Percentiles rank a stretch among this genome's conserved stretches.
Conservation (phyloP, 2,329 filamentous ascomycete genomes). For the Corniculantispora saksenae region DNA sequence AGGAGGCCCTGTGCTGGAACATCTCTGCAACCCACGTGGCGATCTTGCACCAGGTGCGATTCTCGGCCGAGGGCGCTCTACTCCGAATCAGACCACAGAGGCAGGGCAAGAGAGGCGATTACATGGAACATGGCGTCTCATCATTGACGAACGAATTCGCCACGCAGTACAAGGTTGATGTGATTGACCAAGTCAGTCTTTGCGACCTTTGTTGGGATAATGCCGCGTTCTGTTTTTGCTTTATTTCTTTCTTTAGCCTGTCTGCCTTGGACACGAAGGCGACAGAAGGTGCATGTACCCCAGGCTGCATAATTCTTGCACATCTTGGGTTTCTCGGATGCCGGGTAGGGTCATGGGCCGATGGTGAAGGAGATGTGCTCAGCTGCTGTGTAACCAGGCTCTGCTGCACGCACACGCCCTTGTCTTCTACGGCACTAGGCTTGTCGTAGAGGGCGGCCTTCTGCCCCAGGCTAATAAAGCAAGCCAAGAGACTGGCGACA, state of each 20-base stretch:
- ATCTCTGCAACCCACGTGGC: conserved; percentile 18
- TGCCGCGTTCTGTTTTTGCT: no score
- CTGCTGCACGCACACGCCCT: no score
- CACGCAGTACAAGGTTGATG: background rate
- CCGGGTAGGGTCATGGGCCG: background rate
- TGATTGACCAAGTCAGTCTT: background rate
- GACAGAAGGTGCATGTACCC: no score
- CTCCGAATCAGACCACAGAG: background rate
- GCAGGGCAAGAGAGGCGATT: background rate
- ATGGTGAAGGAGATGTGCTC: background rate
- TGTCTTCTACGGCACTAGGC: no score
- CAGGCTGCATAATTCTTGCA: background rate
- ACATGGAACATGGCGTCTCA: background rate
- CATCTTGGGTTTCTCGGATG: background rate
- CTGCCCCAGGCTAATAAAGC: background rate
- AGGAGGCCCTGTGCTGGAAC: background rate
- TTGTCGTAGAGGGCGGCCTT: background rate
- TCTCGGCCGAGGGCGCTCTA: conserved; percentile 7
- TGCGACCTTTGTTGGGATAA: background rate
- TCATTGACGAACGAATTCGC: background rate
- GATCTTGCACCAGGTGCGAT: conserved; percentile 8
- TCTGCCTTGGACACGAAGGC: no score
- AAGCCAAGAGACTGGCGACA: background rate
- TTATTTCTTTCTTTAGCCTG: no score
- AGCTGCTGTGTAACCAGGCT: background rate